These are phyloP conservation scores for Orbilia javanica DNA, from an alignment of 2,329 filamentous ascomycete genomes.

Conservation along the genomic window DNA sequence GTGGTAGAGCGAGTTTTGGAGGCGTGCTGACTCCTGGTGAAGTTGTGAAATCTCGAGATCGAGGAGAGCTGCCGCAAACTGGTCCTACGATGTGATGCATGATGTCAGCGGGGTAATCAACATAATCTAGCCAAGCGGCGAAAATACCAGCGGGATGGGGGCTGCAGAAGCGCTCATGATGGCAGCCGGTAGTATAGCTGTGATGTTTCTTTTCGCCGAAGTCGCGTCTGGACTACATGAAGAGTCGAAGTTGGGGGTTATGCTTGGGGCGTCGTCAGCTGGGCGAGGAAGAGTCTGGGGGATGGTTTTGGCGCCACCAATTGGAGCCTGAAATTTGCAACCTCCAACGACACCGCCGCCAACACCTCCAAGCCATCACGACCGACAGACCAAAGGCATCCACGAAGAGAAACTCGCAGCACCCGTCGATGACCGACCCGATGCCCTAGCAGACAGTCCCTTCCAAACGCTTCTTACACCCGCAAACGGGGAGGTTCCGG, in stretches of 20 bases:
- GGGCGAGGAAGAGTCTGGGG: not conserved
- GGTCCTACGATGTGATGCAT: slow-evolving; percentile 44
- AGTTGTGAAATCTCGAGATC: slow-evolving; percentile 61
- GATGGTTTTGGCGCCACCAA: not conserved
- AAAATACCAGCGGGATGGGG: slow-evolving; percentile 60
- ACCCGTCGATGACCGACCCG: not conserved
- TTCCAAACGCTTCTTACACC: not conserved
- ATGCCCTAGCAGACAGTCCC: not conserved
- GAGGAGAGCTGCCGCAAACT: slow-evolving; percentile 59
- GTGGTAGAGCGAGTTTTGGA: slow-evolving; percentile 62
- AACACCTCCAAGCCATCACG: not conserved
- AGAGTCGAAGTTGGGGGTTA: not conserved
- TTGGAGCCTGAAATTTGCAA: not conserved
- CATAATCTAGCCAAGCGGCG: not conserved
- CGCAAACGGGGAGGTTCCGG: too few relatives aligned
- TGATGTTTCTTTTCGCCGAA: not conserved
- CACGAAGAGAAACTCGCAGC: too few relatives aligned
- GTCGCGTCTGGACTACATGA: slow-evolving; percentile 21
- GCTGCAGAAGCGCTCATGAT: slow-evolving; percentile 59
- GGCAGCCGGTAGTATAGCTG: not conserved
- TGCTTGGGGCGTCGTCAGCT: not conserved
- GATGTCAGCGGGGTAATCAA: slow-evolving; percentile 2
- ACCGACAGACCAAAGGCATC: too few relatives aligned
- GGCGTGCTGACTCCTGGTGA: slow-evolving; percentile 60
- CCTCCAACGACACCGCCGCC: not conserved